Evolutionary conservation across 2,329 filamentous ascomycete species (phyloP).

Genomic region (Coniochaeta sp.): DNA sequence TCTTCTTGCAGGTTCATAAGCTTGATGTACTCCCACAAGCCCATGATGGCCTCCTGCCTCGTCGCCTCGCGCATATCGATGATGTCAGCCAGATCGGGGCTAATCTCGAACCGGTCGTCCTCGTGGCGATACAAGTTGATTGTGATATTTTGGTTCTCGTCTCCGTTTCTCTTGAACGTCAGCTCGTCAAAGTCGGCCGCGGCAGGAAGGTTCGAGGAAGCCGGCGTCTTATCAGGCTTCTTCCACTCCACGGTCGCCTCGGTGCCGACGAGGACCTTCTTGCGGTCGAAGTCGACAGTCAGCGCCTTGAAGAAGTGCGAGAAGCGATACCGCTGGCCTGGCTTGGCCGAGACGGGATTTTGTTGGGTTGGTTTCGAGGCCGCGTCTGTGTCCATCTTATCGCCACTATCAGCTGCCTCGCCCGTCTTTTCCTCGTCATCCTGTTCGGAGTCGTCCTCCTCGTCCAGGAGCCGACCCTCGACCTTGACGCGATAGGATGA

Average conservation of each 20-base stretch:
- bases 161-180: constrained; percentile 83
- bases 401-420: constrained; percentile 34
- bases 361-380: constrained; percentile 24
- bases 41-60: constrained; percentile 80
- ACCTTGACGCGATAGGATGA: constrained; percentile 88
- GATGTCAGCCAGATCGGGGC: constrained; percentile 71
- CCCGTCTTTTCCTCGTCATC: constrained; percentile 27
- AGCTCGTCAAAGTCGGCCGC: constrained; percentile 82
- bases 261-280: constrained; percentile 45
- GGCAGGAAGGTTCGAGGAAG: constrained; percentile 48
- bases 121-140: constrained; percentile 84
- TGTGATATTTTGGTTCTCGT: constrained; percentile 86
- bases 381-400: constrained; percentile 53
- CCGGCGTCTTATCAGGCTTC: constrained; percentile 58
- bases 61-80: constrained; percentile 84
- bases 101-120: constrained; percentile 75
- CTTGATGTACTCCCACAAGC: constrained; percentile 92
- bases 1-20: constrained; percentile 83
- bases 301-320: constrained; percentile 81
- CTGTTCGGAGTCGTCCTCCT: constrained; percentile 48
- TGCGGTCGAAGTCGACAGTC: constrained; percentile 64
- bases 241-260: constrained; percentile 75
- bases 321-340: constrained; percentile 44
- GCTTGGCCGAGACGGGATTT: constrained; percentile 27
- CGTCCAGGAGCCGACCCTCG: constrained; percentile 75